phyloP scores from a whole-genome alignment of 2,329 filamentous ascomycete genomes.

The Cladosporium halotolerans region DNA sequence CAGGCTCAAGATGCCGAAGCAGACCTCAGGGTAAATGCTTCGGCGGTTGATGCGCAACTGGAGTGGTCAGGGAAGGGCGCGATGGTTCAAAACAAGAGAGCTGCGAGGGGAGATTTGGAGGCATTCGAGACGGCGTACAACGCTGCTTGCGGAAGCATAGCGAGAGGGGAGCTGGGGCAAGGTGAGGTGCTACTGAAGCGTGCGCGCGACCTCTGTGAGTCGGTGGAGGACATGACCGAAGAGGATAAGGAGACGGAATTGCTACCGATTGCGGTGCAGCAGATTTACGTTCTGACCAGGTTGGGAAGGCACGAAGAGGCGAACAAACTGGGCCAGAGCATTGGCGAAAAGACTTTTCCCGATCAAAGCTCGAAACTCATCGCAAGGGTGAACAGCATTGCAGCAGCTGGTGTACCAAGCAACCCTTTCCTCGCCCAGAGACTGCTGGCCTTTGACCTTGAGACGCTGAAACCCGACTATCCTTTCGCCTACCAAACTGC shows the following conservation, averaged over 20 bases:
- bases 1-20: conserved; percentile 57
- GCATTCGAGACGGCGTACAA: conserved; percentile 81
- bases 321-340: conserved; percentile 53
- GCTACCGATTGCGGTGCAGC: conserved; percentile 69
- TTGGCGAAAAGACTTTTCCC: conserved; percentile 57
- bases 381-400: conserved; percentile 59
- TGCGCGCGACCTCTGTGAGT: conserved; percentile 65
- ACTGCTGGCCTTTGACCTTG: conserved; percentile 50
- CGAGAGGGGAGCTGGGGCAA: conserved; percentile 58
- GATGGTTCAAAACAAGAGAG: conserved; percentile 49
- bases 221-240: conserved; percentile 64
- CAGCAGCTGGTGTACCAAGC: conserved; percentile 34
- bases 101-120: conserved; percentile 57
- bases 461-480: conserved; percentile 52
- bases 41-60: conserved; percentile 65
- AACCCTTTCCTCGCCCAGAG: conserved; percentile 67
- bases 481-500: conserved; percentile 67
- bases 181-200: conserved; percentile 63
- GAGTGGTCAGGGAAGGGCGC: conserved; percentile 59
- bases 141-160: conserved; percentile 66
- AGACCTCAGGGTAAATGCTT: conserved; percentile 70
- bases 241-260: conserved; percentile 70
- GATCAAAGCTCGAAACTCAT: conserved; percentile 63
- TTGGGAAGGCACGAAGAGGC: conserved; percentile 63
- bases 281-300: conserved; percentile 64